phyloP scores from a whole-genome alignment of 2,329 filamentous ascomycete genomes.

The Endothia cerciana region DNA sequence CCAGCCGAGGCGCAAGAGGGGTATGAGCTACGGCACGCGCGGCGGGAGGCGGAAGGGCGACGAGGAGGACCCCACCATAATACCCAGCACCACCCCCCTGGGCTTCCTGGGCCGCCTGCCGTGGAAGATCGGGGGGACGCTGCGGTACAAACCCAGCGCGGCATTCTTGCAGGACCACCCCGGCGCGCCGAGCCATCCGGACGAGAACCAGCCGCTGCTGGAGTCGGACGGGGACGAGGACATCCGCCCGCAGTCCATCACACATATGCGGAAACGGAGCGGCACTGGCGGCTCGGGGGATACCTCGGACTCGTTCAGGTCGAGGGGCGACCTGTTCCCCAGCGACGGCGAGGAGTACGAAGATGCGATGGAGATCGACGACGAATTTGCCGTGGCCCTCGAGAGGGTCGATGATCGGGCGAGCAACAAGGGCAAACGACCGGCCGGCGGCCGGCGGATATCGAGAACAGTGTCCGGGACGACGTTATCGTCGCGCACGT shows the following conservation, averaged over 20 bases:
- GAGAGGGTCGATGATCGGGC: conserved; percentile 75
- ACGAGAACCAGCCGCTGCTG: conserved; percentile 74
- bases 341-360: conserved; percentile 86
- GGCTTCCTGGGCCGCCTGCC: conserved; percentile 84
- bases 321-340: conserved; percentile 86
- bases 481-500: conserved; percentile 53
- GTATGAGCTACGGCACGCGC: conserved; percentile 88
- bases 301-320: conserved; percentile 84
- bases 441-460: conserved; percentile 39
- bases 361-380: conserved; percentile 89
- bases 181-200: conserved; percentile 48
- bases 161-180: conserved; percentile 90
- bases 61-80: conserved; percentile 82
- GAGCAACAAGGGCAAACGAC: conserved; percentile 66
- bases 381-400: conserved; percentile 86
- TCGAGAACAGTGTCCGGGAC: conserved; percentile 62
- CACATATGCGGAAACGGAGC: conserved; percentile 65
- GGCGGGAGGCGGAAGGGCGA: conserved; percentile 51
- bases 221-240: conserved; percentile 50
- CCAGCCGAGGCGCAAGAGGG: conserved; percentile 73
- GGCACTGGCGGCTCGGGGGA: conserved; percentile 78
- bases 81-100: conserved; percentile 82
- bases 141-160: conserved; percentile 88
- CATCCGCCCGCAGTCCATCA: conserved; percentile 23
- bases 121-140: conserved; percentile 79